A percentile compares a stretch with the other conserved stretches of the same genome.
phyloP scores from a whole-genome alignment of 2,329 filamentous ascomycete genomes.

The Penicillium crustosum region DNA sequence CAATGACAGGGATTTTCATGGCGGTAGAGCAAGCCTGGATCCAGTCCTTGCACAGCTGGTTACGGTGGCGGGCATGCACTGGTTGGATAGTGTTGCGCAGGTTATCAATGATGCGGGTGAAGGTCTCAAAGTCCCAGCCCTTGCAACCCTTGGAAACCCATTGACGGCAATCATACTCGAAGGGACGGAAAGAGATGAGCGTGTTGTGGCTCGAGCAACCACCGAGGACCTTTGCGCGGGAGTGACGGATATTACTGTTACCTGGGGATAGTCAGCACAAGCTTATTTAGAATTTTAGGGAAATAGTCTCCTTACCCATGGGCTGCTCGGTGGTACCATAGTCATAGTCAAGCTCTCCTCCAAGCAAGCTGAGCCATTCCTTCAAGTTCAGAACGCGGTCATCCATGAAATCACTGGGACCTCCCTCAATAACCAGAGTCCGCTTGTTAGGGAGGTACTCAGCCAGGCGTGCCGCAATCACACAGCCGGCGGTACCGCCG shows the following conservation, averaged over 20 bases:
- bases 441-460: constrained; percentile 81
- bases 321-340: constrained; percentile 88
- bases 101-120: constrained; percentile 78
- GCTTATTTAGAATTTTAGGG: neutral
- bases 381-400: constrained; percentile 82
- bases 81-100: constrained; percentile 88
- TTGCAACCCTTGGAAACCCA: constrained; percentile 81
- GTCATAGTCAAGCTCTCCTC: constrained; percentile 87
- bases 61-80: constrained; percentile 79
- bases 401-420: constrained; percentile 85
- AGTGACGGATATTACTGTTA: constrained; percentile 90
- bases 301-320: constrained; percentile 54
- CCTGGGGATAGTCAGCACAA: constrained; percentile 47
- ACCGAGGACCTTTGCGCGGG: constrained; percentile 85
- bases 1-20: constrained; percentile 75
- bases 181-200: constrained; percentile 86
- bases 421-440: constrained; percentile 81
- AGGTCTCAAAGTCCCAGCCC: constrained; percentile 83
- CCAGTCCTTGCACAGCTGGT: constrained; percentile 91
- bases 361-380: constrained; percentile 81
- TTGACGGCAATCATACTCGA: constrained; percentile 80
- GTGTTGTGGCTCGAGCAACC: constrained; percentile 95
- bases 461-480: constrained; percentile 75
- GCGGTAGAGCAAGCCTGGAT: constrained; percentile 75
- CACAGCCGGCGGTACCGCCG: constrained; percentile 82